Conservation (phyloP, 352 stramenopile genomes). For the Hyphochytrium catenoides region DNA sequence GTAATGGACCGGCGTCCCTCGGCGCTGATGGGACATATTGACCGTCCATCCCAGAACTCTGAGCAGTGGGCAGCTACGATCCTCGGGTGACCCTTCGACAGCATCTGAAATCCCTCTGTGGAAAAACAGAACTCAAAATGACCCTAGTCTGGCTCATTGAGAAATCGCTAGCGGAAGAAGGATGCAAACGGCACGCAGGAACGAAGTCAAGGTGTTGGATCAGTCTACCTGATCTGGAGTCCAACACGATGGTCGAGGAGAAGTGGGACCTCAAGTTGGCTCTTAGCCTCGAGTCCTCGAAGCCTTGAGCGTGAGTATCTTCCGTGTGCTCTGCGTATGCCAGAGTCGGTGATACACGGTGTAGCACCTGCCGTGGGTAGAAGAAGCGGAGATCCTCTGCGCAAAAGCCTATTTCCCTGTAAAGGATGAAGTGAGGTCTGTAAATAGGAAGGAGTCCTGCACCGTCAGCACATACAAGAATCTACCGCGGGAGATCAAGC, state of each 20-base stretch:
- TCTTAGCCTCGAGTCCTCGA: constrained; percentile 49
- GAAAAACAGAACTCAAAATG: constrained; percentile 1
- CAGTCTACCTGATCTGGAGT: too few species aligned
- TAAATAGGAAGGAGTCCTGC: too few species aligned
- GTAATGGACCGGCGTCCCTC: constrained; percentile 48
- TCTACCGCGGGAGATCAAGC: constrained; percentile 24
- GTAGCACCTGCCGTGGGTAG: constrained; percentile 32
- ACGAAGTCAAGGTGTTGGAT: too few species aligned
- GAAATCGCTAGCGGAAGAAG: too few species aligned
- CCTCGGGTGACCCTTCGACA: constrained; percentile 42
- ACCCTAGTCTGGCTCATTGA: constrained; percentile 34
- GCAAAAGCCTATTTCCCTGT: constrained; percentile 45
- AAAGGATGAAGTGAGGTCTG: background rate
- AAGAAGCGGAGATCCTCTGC: constrained; percentile 33
- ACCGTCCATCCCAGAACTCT: constrained; percentile 64
- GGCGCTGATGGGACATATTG: constrained; percentile 44
- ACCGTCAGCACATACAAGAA: background rate
- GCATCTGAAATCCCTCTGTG: constrained; percentile 23
- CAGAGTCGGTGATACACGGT: constrained; percentile 49
- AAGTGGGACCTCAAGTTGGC: constrained; percentile 59
- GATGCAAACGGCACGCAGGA: too few species aligned
- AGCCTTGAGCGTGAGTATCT: constrained; percentile 52
- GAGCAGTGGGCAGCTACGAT: constrained; percentile 39
- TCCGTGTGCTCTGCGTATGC: constrained; percentile 53
- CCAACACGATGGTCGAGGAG: constrained; percentile 51